Conservation (phyloP, 768 basidiomycete species). For the Boletellus sp. region DNA sequence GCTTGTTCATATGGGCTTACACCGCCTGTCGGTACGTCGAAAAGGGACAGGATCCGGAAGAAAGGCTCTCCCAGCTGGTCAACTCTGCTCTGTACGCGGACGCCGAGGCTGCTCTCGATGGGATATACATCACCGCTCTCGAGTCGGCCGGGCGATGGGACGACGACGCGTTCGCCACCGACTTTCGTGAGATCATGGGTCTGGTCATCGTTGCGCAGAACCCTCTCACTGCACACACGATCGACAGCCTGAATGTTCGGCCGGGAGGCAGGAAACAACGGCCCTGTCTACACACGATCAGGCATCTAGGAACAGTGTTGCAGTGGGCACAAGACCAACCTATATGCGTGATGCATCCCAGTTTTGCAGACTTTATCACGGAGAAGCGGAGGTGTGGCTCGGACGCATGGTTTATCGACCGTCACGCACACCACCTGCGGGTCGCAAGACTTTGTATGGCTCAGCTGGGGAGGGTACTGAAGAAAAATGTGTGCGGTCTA, state of each 20-base stretch:
- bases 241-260: slow-evolving; percentile 26
- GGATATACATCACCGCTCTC: slow-evolving; percentile 30
- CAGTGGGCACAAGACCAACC: slow-evolving; percentile 26
- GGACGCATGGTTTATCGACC: slow-evolving; percentile 30
- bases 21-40: slow-evolving; percentile 34
- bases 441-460: slow-evolving; percentile 26
- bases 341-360: slow-evolving; percentile 33
- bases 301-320: slow-evolving; percentile 24
- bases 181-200: slow-evolving; percentile 33
- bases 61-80: slow-evolving; percentile 27
- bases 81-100: slow-evolving; percentile 18
- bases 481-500: slow-evolving; percentile 26
- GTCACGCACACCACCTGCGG: slow-evolving; percentile 15
- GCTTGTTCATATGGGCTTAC: slow-evolving; percentile 32
- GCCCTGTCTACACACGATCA: slow-evolving; percentile 30
- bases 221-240: slow-evolving; percentile 23
- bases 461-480: slow-evolving; percentile 12
- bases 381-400: slow-evolving; percentile 27
- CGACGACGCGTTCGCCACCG: slow-evolving; percentile 24
- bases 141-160: slow-evolving; percentile 30
- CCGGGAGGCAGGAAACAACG: slow-evolving; percentile 11
- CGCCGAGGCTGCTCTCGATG: slow-evolving; percentile 28
- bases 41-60: slow-evolving; percentile 28
- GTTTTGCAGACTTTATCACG: slow-evolving; percentile 34
- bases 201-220: slow-evolving; percentile 28